Percentiles rank a stretch among this genome's conserved stretches.
phyloP scores from a whole-genome alignment of 1,284 basidiomycete species.

The Ganoderma sinense region DNA sequence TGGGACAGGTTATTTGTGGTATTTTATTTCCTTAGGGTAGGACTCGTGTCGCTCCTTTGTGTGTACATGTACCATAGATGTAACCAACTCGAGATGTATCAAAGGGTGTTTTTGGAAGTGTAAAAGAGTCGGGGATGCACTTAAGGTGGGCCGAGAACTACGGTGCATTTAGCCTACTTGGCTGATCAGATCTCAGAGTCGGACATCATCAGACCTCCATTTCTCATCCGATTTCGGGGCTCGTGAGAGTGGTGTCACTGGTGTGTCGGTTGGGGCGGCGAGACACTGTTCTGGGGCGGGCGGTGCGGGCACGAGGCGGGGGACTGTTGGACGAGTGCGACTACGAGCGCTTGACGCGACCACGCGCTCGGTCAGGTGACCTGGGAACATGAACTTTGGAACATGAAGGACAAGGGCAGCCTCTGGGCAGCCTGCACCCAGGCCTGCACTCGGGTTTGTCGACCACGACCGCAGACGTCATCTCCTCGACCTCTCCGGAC shows the following conservation, averaged over 20 bases:
- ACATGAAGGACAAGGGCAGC: background rate
- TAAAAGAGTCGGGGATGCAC: background rate
- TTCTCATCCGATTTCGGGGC: background rate
- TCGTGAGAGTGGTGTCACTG: slow-evolving; percentile 5
- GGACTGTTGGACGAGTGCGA: background rate
- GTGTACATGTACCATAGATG: slow-evolving; percentile 8
- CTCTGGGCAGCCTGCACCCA: background rate
- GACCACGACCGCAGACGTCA: slow-evolving; percentile 15
- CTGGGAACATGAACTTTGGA: slow-evolving; percentile 7
- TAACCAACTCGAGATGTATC: slow-evolving; percentile 2
- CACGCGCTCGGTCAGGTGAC: slow-evolving; percentile 19
- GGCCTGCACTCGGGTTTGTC: background rate
- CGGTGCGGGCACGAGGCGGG: slow-evolving; percentile 4
- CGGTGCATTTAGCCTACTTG: background rate
- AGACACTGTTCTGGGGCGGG: slow-evolving; percentile 10
- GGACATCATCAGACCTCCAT: background rate
- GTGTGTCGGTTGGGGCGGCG: slow-evolving; percentile 1
- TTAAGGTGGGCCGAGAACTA: background rate
- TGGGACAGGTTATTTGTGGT: slow-evolving; percentile 25
- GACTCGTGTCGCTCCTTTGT: slow-evolving; percentile 5
- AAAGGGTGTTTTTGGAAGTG: slow-evolving; percentile 3
- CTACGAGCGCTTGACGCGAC: background rate
- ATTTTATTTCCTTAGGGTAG: slow-evolving; percentile 21
- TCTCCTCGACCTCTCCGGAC: background rate
- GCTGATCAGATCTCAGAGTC: background rate